Conservation (phyloP, 2,329 filamentous ascomycete genomes). For the Colletotrichum noveboracense region DNA sequence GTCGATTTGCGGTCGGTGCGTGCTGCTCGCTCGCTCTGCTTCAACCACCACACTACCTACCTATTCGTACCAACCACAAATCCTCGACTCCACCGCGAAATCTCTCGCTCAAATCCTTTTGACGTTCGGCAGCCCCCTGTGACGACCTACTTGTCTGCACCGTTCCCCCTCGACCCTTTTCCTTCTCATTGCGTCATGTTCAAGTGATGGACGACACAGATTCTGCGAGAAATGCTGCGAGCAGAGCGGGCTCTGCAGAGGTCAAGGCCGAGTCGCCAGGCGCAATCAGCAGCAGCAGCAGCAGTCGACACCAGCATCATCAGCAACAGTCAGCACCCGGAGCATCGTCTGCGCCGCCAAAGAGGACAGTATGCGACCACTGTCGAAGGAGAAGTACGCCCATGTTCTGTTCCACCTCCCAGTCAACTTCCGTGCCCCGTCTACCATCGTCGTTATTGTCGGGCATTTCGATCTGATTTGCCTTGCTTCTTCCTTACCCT, state of each 20-base stretch:
- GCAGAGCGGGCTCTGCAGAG: constrained; percentile 20
- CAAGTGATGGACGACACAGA: constrained; percentile 19
- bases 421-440: background rate
- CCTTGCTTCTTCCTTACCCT: background rate
- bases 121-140: constrained; percentile 8
- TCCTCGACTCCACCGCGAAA: constrained; percentile 19
- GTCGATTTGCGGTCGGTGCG: background rate
- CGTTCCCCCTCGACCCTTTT: background rate
- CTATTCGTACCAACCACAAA: background rate
- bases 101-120: constrained; percentile 20
- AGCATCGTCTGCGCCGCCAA: constrained; percentile 20
- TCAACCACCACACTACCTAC: background rate
- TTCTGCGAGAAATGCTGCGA: constrained; percentile 23
- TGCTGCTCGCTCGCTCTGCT: background rate
- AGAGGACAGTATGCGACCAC: constrained; percentile 50
- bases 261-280: constrained; percentile 22
- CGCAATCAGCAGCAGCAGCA: background rate
- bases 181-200: constrained; percentile 14
- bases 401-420: constrained; percentile 13
- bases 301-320: background rate
- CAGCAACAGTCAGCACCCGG: constrained; percentile 7
- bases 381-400: constrained; percentile 46
- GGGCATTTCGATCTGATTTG: background rate
- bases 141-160: constrained; percentile 5
- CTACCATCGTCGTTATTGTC: background rate